These are phyloP conservation scores for Cairneyella variabilis DNA, from an alignment of 495 filamentous ascomycete species.

Conservation along the genomic window DNA sequence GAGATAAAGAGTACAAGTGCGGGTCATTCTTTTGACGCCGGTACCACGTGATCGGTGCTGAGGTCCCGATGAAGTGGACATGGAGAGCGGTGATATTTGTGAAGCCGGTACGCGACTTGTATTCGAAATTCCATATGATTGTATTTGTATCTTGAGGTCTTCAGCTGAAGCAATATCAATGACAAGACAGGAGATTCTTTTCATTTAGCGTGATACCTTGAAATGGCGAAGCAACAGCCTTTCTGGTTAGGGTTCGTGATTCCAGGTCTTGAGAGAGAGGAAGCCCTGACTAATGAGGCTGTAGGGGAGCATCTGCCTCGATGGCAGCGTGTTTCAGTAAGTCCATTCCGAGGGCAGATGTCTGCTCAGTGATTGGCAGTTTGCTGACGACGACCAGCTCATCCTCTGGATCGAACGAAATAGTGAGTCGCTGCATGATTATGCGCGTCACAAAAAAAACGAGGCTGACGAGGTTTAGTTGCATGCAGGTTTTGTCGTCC, in stretches of 20 bases:
- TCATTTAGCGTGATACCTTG: too few relatives aligned
- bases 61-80: too few relatives aligned
- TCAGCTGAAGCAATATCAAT: too few relatives aligned
- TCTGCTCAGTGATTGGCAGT: too few relatives aligned
- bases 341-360: too few relatives aligned
- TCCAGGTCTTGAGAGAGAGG: not conserved
- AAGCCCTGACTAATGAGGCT: not conserved
- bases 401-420: constrained; percentile 37
- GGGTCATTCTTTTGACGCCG: not conserved
- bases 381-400: too few relatives aligned
- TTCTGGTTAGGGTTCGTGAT: constrained; percentile 32
- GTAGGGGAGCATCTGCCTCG: constrained; percentile 36
- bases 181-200: too few relatives aligned
- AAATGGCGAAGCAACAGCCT: constrained; percentile 28
- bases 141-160: too few relatives aligned
- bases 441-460: not conserved
- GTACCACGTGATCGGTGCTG: not conserved
- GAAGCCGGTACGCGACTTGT: too few relatives aligned
- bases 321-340: constrained; percentile 39
- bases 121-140: too few relatives aligned
- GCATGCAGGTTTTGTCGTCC: constrained; percentile 36
- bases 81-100: not conserved
- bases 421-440: constrained; percentile 25
- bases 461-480: constrained; percentile 18
- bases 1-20: too few relatives aligned